Evolutionary conservation across 78 protist species (phyloP), one percentile per base, ranked within the genome.

Genomic region (Creolimax fragrantissima): DNA sequence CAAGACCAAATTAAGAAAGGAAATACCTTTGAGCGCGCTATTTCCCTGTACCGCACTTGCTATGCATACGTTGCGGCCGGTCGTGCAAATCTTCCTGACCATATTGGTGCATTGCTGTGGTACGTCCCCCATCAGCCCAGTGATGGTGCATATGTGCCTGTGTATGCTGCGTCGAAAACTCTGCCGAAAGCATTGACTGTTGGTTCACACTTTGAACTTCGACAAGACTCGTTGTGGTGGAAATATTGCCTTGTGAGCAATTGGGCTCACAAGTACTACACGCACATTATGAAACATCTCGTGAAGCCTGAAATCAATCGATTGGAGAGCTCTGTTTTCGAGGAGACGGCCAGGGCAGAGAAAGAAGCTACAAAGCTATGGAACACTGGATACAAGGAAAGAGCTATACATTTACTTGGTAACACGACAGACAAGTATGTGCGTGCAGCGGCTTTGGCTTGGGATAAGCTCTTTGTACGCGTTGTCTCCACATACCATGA

Each of bases 11-110:
- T 43, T 4, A 35, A 84, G 37, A 32, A 41, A 42, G 41, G 45
- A 32, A 90, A 88, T 66, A 41, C 24, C 11, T 91, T 81, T 58
- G 93, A 86, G 74, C 93, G 95, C 0, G 37, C 95, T 35, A 90
- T 93, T 24, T 36, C 91, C 3, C 35, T 93, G n/a, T 91, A 85
- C 81, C 89, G 92, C n/a, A 81, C 92, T 4, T 24, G 41, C 42
- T 35, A 44, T 41, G 66, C 93, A 3, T 85, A 47, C 35, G 93
- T 91, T 36, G 47, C 42, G 3, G 91, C 88, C 81, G 81, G 41
- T 5, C 44, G 90, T 11, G 35, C 81, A n/a, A 6, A 3, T 88
- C 81, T 91, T 2, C 93, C 93, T 24, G 84, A 11, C 32, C 81
- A 2, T 6, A 3, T 42, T 32, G 89, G 93, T 3, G 92, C 89